phyloP scores from a whole-genome alignment of 306 rosid genomes.

The Acacia melanoxylon region DNA sequence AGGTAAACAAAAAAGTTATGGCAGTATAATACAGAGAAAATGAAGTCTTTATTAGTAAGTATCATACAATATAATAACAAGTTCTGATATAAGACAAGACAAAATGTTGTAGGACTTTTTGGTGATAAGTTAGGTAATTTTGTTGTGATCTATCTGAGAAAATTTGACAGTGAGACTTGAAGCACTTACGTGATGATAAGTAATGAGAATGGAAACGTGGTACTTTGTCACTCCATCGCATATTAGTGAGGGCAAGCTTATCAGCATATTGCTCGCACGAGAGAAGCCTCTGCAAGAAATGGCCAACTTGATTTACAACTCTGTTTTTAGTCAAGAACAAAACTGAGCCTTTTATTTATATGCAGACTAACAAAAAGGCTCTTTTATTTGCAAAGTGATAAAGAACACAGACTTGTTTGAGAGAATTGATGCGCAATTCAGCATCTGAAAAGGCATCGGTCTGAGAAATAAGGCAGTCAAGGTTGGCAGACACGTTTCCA shows the following conservation, averaged over 20 bases:
- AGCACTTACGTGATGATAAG: constrained; percentile 49
- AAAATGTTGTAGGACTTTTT: too few relatives aligned
- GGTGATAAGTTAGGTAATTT: not conserved
- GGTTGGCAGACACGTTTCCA: constrained; percentile 73
- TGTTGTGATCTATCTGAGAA: not conserved
- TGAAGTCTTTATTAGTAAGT: too few relatives aligned
- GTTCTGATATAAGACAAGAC: too few relatives aligned
- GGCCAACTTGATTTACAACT: not conserved
- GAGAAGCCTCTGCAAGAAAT: constrained; percentile 59
- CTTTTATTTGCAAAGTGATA: not conserved
- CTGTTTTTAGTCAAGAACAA: not conserved
- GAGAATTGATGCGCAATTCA: constrained; percentile 59
- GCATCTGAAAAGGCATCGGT: constrained; percentile 59
- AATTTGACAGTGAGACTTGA: constrained; percentile 2
- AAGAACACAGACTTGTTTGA: constrained; percentile 60
- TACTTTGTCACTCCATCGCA: constrained; percentile 57
- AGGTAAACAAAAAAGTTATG: constrained; percentile 15
- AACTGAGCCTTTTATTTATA: not conserved
- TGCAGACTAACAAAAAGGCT: not conserved
- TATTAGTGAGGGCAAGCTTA: constrained; percentile 54
- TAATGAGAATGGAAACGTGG: constrained; percentile 61
- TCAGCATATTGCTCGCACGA: constrained; percentile 66
- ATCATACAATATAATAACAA: not conserved
- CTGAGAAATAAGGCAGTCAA: constrained; percentile 60
- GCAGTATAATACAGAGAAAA: not conserved